Conservation (phyloP, 352 stramenopile species). For the Pelagophyceae sp. region DNA sequence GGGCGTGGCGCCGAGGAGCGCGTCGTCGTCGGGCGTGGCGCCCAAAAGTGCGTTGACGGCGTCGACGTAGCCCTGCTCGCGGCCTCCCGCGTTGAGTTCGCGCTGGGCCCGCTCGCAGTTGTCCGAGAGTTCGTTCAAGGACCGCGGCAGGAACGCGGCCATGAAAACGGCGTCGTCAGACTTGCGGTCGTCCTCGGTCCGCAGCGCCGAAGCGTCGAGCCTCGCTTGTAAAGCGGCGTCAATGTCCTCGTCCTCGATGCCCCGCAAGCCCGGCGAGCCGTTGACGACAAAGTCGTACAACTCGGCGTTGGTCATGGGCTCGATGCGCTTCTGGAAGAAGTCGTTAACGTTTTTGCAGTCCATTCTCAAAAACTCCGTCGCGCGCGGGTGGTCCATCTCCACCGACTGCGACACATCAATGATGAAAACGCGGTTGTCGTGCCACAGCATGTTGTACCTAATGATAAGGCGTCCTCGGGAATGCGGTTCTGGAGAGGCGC, state of each 20-base stretch:
- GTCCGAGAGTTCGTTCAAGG: conserved; percentile 73
- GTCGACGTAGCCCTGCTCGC: conserved; percentile 59
- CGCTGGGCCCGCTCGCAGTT: conserved; percentile 57
- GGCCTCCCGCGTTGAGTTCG: conserved; percentile 57
- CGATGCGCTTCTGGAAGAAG: conserved; percentile 81
- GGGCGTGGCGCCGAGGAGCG: conserved; percentile 42
- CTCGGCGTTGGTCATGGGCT: conserved; percentile 84
- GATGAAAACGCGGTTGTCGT: conserved; percentile 86
- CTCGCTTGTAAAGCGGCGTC: conserved; percentile 47
- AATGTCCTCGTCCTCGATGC: conserved; percentile 59
- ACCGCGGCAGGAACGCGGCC: conserved; percentile 82
- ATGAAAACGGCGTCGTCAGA: conserved; percentile 63
- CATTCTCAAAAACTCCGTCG: conserved; percentile 93
- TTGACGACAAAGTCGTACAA: conserved; percentile 92
- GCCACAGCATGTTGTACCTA: conserved; percentile 99
- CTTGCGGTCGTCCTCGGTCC: neutral
- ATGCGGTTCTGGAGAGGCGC: too few species aligned
- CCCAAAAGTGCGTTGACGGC: conserved; percentile 49
- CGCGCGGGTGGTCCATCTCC: conserved; percentile 91
- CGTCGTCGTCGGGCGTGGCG: conserved; percentile 41
- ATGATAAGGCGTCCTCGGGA: too few species aligned
- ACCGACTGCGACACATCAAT: conserved; percentile 98
- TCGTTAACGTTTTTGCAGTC: conserved; percentile 94
- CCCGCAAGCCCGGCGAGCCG: conserved; percentile 36
- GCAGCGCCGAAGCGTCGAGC: conserved; percentile 30